Base-by-base conservation (phyloP, 768 basidiomycete genomes). In the Termitomyces eurrhizus region DNA sequence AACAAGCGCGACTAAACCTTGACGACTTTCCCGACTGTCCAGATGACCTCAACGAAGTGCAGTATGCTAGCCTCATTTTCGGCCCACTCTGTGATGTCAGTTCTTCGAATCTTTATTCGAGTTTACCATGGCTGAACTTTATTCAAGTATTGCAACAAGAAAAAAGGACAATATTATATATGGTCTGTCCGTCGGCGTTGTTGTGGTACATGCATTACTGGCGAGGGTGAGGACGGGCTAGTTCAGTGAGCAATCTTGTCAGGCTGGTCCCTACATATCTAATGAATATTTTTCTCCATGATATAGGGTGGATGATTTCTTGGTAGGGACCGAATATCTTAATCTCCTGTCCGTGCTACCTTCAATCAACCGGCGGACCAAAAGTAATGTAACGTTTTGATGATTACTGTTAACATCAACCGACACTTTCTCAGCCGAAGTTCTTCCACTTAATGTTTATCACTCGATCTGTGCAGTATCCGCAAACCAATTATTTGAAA, bases 11-110 rank as follows among this genome's bases (percentile, higher is more conserved):
- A 9, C 16, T 32, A 0, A 62, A 62, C n/a, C 46, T 62, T 7
- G 58, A 56, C n/a, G 53, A 26, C 32, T 54, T 62, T 37, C 64
- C 64, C 5, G 42, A 52, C 2, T 59, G 64, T 37, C 64, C 64
- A 8, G 35, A 36, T 21, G 61, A 62, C 44, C 52, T 64, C 4
- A 58, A 50, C 24, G 61, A 62, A 44, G 45, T 24, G 6, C 56
- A 62, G 35, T 56, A 33, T 46, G 41, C 57, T 18, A 42, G 13
- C 26, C 32, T 62, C 16, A 11, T 59, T 2, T 58, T 62, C 29
- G 48, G 36, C 11, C 7, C 32, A 9, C 36, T 36, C 7, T 64
- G 64, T 52, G 37, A 52, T 52, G 64, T 64, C 14, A 7, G 59
- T 58, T 41, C 18, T 7, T 18, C 8, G 5, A 42, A 18, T 18